phyloP scores from a whole-genome alignment of 148 eudicot genomes.

The Oxyria digyna region DNA sequence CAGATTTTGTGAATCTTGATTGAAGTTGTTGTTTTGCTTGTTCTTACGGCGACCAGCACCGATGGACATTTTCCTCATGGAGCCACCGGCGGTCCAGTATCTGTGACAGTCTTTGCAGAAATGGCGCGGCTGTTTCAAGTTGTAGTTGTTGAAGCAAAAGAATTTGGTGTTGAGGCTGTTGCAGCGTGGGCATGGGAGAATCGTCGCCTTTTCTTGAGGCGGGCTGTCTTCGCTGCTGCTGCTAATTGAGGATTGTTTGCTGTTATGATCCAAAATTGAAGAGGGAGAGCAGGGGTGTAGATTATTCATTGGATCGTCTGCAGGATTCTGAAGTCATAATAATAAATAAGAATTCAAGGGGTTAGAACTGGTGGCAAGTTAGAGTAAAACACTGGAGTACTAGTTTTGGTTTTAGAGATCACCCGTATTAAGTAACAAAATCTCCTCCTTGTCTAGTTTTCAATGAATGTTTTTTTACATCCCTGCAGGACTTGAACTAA shows the following conservation, averaged over 20 bases:
- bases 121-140: constrained; percentile 47
- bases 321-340: too few relatives aligned
- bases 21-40: neutral
- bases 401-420: neutral
- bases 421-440: too few relatives aligned
- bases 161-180: constrained; percentile 33
- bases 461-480: too few relatives aligned
- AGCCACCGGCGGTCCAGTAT: constrained; percentile 34
- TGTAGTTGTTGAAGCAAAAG: constrained; percentile 55
- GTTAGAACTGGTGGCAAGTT: neutral
- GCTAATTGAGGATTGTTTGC: too few relatives aligned
- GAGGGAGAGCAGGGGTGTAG: neutral
- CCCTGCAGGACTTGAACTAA: constrained; percentile 3
- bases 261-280: neutral
- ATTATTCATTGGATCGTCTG: too few relatives aligned
- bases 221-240: neutral
- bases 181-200: neutral
- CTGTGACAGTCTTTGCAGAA: constrained; percentile 53
- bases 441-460: too few relatives aligned
- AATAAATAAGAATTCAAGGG: neutral
- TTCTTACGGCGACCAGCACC: constrained; percentile 1
- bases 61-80: neutral
- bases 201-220: neutral
- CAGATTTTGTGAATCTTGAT: neutral
- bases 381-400: neutral